A percentile compares a stretch with the other conserved stretches of the same genome.
These are phyloP conservation scores for Chlorella variabilis DNA, from an alignment of 163 green algal species.

Conservation along the genomic window DNA sequence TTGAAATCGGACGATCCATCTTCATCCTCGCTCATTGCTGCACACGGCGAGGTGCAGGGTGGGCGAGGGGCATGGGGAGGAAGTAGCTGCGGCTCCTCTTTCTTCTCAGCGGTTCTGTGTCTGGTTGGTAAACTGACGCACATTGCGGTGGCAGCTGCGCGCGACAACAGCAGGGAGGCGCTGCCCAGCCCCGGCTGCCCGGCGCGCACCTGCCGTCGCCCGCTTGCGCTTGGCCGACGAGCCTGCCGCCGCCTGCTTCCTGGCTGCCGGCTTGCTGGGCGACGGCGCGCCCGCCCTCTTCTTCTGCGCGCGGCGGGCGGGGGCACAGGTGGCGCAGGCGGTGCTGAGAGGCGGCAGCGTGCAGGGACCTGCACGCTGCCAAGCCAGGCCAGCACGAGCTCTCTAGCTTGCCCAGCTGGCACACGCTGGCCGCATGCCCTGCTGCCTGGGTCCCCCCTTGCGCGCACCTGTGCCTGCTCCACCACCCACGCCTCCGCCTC, in stretches of 20 bases:
- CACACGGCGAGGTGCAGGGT: neutral
- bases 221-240: conserved; percentile 28
- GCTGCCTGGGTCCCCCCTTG: neutral
- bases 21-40: conserved; percentile 11
- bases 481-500: conserved; percentile 62
- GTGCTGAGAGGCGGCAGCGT: no score
- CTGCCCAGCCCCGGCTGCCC: neutral
- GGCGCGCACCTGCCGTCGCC: neutral
- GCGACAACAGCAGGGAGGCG: neutral
- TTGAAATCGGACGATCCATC: conserved; percentile 34
- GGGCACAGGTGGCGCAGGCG: no score
- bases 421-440: no score
- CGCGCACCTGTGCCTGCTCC: conserved; percentile 34
- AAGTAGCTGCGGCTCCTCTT: neutral
- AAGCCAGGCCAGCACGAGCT: no score
- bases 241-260: neutral
- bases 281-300: neutral
- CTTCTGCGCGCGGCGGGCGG: conserved; percentile 8
- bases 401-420: no score
- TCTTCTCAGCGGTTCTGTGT: no score
- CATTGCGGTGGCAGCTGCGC: no score
- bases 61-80: neutral
- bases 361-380: no score
- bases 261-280: conserved; percentile 20
- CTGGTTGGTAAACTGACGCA: no score